A percentile compares a stretch with the other conserved stretches of the same genome.
These are phyloP conservation scores for Fusarium vanettenii DNA, from an alignment of 2,329 filamentous ascomycete genomes.

Conservation along the genomic window DNA sequence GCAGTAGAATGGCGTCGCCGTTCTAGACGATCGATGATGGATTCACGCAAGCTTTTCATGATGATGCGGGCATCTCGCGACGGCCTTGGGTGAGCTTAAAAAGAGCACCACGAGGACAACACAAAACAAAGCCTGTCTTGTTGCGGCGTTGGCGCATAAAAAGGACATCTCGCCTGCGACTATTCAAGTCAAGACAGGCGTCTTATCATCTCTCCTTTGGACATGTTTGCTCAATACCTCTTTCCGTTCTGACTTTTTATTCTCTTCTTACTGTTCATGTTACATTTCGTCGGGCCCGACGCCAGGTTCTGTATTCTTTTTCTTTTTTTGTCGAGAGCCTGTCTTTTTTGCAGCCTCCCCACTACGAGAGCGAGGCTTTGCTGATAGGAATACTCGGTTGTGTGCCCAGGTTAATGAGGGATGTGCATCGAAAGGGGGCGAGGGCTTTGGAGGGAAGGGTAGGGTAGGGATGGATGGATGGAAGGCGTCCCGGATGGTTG, in stretches of 20 bases:
- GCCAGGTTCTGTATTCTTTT: slow-evolving; percentile 34
- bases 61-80: slow-evolving; percentile 46
- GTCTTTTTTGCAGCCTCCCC: slow-evolving; percentile 5
- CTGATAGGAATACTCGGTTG: slow-evolving; percentile 11
- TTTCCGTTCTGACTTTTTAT: slow-evolving; percentile 4
- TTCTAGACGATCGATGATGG: slow-evolving; percentile 41
- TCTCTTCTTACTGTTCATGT: slow-evolving; percentile 18
- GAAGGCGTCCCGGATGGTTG: slow-evolving; percentile 34
- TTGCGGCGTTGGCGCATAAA: slow-evolving; percentile 27
- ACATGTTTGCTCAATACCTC: slow-evolving; percentile 30
- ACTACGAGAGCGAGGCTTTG: slow-evolving; percentile 16
- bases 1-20: slow-evolving; percentile 25
- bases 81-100: slow-evolving; percentile 40
- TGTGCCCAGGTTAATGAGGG: slow-evolving; percentile 34
- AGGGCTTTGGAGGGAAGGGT: slow-evolving; percentile 29
- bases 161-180: slow-evolving; percentile 21
- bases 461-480: slow-evolving; percentile 21
- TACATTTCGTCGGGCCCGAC: slow-evolving; percentile 37
- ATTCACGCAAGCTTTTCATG: slow-evolving; percentile 44
- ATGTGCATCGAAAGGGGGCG: slow-evolving; percentile 26
- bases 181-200: slow-evolving; percentile 17
- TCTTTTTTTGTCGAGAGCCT: slow-evolving; percentile 2
- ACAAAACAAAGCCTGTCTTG: slow-evolving; percentile 11
- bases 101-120: slow-evolving; percentile 21
- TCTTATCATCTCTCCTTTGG: slow-evolving; percentile 26